Evolutionary conservation across 306 rosid species (phyloP).

Genomic region (Ziziphus jujuba): DNA sequence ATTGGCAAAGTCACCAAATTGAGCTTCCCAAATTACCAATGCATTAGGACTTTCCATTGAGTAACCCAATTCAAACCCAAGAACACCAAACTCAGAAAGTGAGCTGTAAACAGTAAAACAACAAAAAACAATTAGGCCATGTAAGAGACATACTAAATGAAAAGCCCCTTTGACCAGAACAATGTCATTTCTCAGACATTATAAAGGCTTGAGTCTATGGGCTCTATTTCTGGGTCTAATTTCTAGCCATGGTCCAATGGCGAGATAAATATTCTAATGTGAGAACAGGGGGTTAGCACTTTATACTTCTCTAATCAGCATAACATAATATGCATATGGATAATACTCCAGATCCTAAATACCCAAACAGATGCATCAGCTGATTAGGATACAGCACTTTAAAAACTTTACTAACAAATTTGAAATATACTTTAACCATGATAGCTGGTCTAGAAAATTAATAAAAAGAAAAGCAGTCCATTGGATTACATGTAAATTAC

Average conservation of each 20-base stretch:
- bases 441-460: not conserved
- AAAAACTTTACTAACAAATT: not conserved
- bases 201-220: not conserved
- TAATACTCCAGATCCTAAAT: not conserved
- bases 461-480: not conserved
- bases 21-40: constrained; percentile 97
- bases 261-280: not conserved
- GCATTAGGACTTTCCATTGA: constrained; percentile 98
- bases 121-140: constrained; percentile 17
- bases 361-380: no score
- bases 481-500: not conserved
- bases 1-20: constrained; percentile 95
- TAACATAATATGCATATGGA: not conserved
- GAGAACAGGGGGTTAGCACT: not conserved
- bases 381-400: no score
- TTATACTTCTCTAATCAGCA: not conserved
- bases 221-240: not conserved
- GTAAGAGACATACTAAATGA: constrained; percentile 12
- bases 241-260: not conserved
- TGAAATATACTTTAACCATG: not conserved
- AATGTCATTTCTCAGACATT: not conserved
- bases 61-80: constrained; percentile 97
- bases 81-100: constrained; percentile 93
- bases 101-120: constrained; percentile 51
- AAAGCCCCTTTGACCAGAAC: constrained; percentile 11